Percentiles rank a stretch among this genome's conserved stretches.
These are phyloP conservation scores for Neurospora sublineolata DNA, from an alignment of 495 filamentous ascomycete species.

Conservation along the genomic window DNA sequence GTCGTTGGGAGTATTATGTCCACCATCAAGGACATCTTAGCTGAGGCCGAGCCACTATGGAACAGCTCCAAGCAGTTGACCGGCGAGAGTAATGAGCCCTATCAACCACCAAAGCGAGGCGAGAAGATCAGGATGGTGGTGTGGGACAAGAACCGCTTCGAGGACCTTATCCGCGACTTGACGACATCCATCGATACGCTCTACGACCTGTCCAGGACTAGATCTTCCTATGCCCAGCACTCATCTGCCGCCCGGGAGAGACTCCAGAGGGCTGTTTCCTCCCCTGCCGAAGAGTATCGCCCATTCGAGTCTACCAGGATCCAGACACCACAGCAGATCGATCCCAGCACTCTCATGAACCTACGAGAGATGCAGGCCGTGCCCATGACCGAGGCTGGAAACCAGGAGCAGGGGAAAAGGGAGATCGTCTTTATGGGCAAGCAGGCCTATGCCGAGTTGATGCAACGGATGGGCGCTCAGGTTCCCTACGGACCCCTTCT, in stretches of 20 bases:
- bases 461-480: constrained; percentile 13
- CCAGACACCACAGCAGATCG: constrained; percentile 41
- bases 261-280: constrained; percentile 15
- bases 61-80: constrained; percentile 34
- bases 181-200: constrained; percentile 81
- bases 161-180: constrained; percentile 63
- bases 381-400: constrained; percentile 26
- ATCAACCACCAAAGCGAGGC: constrained; percentile 24
- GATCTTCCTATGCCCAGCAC: constrained; percentile 34
- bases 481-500: constrained; percentile 43
- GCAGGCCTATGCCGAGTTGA: constrained; percentile 33
- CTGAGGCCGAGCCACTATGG: constrained; percentile 75
- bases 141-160: constrained; percentile 50
- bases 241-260: constrained; percentile 15
- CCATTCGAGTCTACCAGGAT: constrained; percentile 44
- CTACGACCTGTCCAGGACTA: constrained; percentile 71
- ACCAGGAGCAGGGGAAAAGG: constrained; percentile 16
- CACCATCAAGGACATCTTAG: constrained; percentile 76
- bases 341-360: constrained; percentile 32
- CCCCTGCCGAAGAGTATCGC: constrained; percentile 31
- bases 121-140: constrained; percentile 36
- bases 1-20: constrained; percentile 81
- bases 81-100: constrained; percentile 30
- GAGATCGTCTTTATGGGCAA: constrained; percentile 45
- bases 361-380: constrained; percentile 30